phyloP scores from a whole-genome alignment of 257 asterid genomes.

The Hygrophila difformis region DNA sequence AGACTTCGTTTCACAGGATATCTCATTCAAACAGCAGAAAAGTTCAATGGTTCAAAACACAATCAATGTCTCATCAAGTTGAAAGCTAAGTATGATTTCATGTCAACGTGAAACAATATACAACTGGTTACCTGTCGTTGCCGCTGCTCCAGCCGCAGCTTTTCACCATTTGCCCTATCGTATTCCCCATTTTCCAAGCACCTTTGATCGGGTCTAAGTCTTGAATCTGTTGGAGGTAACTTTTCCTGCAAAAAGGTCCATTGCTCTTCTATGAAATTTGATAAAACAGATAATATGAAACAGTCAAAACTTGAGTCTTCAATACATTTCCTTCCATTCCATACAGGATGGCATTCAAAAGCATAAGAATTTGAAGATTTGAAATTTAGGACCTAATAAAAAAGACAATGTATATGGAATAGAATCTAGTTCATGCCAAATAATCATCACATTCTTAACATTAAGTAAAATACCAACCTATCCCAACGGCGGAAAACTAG shows the following conservation, averaged over 20 bases:
- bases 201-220: slow-evolving; percentile 88
- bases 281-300: slow-evolving; percentile 1
- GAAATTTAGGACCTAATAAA: too few relatives aligned
- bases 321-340: background rate
- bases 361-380: too few relatives aligned
- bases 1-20: too few relatives aligned
- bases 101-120: background rate
- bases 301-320: background rate
- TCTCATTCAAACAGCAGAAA: too few relatives aligned
- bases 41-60: too few relatives aligned
- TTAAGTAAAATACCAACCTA: background rate
- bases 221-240: slow-evolving; percentile 81
- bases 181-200: slow-evolving; percentile 81
- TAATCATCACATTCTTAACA: background rate
- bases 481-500: background rate
- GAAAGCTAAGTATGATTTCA: background rate
- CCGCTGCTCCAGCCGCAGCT: slow-evolving; percentile 73
- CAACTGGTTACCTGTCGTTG: slow-evolving; percentile 64
- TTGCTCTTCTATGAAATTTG: background rate
- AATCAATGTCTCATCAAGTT: slow-evolving; percentile 1
- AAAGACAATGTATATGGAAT: too few relatives aligned
- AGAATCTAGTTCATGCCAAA: too few relatives aligned
- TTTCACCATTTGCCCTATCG: slow-evolving; percentile 74
- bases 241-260: slow-evolving; percentile 40
- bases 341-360: background rate